Evolutionary conservation across 1,139 yeast genomes (phyloP).

Genomic region (Lodderomyces metapsilosis): DNA sequence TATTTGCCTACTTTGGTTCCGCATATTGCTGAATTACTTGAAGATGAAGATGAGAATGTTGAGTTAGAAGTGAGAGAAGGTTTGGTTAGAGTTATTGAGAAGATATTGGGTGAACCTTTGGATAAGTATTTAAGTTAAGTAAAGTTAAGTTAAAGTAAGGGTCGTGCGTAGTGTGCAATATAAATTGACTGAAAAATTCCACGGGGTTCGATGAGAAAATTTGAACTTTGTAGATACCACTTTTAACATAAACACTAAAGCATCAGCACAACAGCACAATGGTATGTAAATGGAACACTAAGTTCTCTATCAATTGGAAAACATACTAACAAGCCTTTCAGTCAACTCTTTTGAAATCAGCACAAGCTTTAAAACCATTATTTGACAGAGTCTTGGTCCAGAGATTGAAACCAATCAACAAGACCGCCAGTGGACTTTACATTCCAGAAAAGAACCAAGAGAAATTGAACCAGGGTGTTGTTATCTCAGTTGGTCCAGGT

Average conservation of each 20-base stretch:
- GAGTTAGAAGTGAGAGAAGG: conserved; percentile 90
- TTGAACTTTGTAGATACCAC: neutral
- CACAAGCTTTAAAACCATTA: conserved; percentile 85
- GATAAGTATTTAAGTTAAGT: conserved; percentile 76
- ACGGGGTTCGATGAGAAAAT: conserved; percentile 8
- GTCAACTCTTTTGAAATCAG: conserved; percentile 62
- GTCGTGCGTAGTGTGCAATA: conserved; percentile 11
- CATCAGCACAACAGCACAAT: conserved; percentile 1
- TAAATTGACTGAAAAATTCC: conserved; percentile 3
- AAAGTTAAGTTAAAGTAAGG: conserved; percentile 3
- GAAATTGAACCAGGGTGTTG: conserved; percentile 82
- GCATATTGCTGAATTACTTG: conserved; percentile 88
- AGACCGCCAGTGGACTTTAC: conserved; percentile 92
- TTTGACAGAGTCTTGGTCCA: conserved; percentile 95
- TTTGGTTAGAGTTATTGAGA: conserved; percentile 88
- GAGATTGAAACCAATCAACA: conserved; percentile 86
- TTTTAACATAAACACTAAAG: neutral
- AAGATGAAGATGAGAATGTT: conserved; percentile 92
- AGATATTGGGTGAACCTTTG: conserved; percentile 90
- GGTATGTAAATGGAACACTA: conserved; percentile 1
- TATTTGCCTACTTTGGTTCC: conserved; percentile 94
- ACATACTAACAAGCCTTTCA: neutral
- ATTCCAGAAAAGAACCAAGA: conserved; percentile 97
- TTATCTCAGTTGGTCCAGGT: conserved; percentile 85
- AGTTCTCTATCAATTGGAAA: too few species aligned